These are phyloP conservation scores for Mortierella hygrophila DNA, from an alignment of 192 early-diverging fungal species.

Conservation along the genomic window DNA sequence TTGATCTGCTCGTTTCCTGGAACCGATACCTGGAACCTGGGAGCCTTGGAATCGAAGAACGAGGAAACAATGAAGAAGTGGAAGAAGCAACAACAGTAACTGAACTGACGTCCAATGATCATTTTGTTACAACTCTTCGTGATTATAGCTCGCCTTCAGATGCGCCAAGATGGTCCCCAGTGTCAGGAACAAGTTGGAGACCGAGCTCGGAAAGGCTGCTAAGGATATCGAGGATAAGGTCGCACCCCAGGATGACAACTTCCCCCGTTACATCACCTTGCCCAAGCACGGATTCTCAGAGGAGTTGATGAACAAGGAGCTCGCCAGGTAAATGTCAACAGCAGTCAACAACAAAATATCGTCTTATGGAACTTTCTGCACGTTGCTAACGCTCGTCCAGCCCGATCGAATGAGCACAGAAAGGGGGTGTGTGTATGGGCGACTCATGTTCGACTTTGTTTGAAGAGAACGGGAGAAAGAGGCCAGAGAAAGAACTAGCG, in stretches of 20 bases:
- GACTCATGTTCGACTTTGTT: background rate
- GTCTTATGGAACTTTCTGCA: background rate
- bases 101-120: background rate
- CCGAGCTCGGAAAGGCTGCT: constrained; percentile 83
- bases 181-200: constrained; percentile 75
- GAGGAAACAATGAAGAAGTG: too few relatives aligned
- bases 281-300: constrained; percentile 76
- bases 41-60: too few relatives aligned
- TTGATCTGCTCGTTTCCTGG: constrained; percentile 2
- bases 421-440: background rate
- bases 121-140: background rate
- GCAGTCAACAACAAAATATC: background rate
- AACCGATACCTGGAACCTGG: constrained; percentile 2
- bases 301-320: constrained; percentile 69
- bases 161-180: constrained; percentile 61
- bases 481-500: background rate
- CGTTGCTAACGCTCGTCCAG: background rate
- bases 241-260: constrained; percentile 70
- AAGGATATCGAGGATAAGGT: constrained; percentile 87
- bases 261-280: constrained; percentile 73
- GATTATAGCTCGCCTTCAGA: constrained; percentile 60
- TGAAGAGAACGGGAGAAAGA: background rate
- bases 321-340: constrained; percentile 63
- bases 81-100: background rate
- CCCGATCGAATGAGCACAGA: background rate